phyloP scores from a whole-genome alignment of 345 rosid genomes.

The Iberis pinnata region DNA sequence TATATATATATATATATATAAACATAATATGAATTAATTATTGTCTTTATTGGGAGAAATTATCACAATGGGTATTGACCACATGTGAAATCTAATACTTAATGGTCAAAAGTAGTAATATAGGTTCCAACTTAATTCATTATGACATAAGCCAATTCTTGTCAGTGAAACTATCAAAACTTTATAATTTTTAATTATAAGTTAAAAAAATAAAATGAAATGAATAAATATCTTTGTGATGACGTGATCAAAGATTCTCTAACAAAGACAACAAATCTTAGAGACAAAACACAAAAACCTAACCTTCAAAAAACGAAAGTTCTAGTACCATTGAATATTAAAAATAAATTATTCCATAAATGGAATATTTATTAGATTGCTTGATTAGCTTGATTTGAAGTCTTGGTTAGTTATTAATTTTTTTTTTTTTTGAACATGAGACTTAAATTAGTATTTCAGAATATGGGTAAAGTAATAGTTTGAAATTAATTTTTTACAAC shows the following conservation, averaged over 20 bases:
- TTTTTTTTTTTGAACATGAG: too few relatives aligned
- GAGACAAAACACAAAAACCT: conserved; percentile 23
- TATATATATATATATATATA: too few relatives aligned
- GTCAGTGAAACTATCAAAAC: conserved; percentile 44
- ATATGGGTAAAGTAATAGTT: too few relatives aligned
- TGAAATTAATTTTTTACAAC: too few relatives aligned
- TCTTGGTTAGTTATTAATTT: too few relatives aligned
- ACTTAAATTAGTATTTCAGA: too few relatives aligned
- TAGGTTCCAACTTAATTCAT: conserved; percentile 22
- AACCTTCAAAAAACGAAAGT: too few relatives aligned
- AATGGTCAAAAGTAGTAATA: conserved; percentile 25
- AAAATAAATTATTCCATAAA: too few relatives aligned
- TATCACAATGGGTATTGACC: conserved; percentile 23
- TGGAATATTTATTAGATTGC: too few relatives aligned
- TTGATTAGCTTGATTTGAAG: too few relatives aligned
- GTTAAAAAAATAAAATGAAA: conserved; percentile 3
- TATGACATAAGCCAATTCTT: conserved; percentile 46
- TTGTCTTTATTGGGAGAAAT: too few relatives aligned
- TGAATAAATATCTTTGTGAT: conserved; percentile 38
- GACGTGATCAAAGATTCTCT: conserved; percentile 75
- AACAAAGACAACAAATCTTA: conserved; percentile 36
- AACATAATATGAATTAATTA: neutral
- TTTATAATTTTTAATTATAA: conserved; percentile 1
- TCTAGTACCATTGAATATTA: too few relatives aligned
- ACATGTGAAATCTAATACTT: conserved; percentile 22